A percentile compares a stretch with the other conserved stretches of the same genome.
phyloP scores from a whole-genome alignment of 257 asterid genomes.

The Ehretia macrophylla region DNA sequence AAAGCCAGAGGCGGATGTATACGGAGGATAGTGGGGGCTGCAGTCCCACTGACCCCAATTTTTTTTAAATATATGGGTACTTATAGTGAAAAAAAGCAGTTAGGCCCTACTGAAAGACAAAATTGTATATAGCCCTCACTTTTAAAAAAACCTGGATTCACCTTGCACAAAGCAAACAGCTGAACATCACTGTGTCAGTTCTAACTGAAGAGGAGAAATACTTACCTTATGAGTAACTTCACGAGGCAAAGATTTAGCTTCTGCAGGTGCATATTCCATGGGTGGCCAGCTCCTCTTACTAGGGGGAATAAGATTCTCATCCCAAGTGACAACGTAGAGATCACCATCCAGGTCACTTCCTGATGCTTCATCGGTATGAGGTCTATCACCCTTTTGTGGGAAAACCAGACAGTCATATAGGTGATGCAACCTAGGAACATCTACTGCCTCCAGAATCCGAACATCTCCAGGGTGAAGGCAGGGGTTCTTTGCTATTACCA shows the following conservation, averaged over 20 bases:
- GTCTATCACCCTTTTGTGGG: slow-evolving; percentile 88
- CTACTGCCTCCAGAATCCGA: slow-evolving; percentile 79
- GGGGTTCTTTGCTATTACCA: slow-evolving; percentile 84
- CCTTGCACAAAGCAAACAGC: too few species aligned
- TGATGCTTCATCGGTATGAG: slow-evolving; percentile 90
- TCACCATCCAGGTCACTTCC: slow-evolving; percentile 98
- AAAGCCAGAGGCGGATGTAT: too few species aligned
- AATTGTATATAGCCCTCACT: too few species aligned
- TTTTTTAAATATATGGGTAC: too few species aligned
- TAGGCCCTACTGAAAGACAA: too few species aligned
- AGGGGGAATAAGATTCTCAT: slow-evolving; percentile 83
- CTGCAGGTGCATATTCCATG: slow-evolving; percentile 72
- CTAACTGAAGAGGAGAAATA: not conserved
- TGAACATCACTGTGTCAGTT: too few species aligned
- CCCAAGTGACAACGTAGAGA: slow-evolving; percentile 94
- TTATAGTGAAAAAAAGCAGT: too few species aligned
- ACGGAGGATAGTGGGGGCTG: too few species aligned
- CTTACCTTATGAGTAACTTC: slow-evolving; percentile 48
- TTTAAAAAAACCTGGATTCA: too few species aligned
- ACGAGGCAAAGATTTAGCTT: slow-evolving; percentile 41
- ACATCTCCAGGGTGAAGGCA: slow-evolving; percentile 98
- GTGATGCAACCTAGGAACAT: slow-evolving; percentile 57
- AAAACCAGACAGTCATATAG: slow-evolving; percentile 78
- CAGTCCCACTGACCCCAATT: too few species aligned
- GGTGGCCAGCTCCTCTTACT: slow-evolving; percentile 74